Conservation (phyloP, 1,139 yeast genomes). For the Pneumocystis sp. region DNA sequence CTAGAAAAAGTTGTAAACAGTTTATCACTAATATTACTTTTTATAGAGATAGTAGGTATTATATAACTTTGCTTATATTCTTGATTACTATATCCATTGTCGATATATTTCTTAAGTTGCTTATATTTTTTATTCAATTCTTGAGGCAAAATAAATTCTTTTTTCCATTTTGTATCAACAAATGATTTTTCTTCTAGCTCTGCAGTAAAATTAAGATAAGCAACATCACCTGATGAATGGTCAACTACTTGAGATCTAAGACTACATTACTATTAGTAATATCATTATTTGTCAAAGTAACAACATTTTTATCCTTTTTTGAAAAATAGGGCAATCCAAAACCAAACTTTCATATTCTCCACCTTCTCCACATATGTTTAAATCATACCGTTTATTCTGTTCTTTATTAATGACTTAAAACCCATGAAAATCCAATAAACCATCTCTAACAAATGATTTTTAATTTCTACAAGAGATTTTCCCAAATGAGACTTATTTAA, state of each 20-base stretch:
- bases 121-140: neutral
- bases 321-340: conserved; percentile 74
- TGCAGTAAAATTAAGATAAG: conserved; percentile 38
- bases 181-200: conserved; percentile 27
- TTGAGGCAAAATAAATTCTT: conserved; percentile 11
- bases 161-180: conserved; percentile 15
- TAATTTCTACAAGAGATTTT: conserved; percentile 44
- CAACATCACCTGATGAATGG: conserved; percentile 47
- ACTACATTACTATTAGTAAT: neutral
- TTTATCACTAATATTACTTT: neutral
- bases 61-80: neutral
- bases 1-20: neutral
- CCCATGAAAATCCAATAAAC: neutral
- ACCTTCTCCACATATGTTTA: conserved; percentile 95
- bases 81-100: neutral
- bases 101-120: neutral
- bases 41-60: neutral
- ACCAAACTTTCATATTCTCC: conserved; percentile 94
- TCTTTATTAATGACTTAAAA: neutral
- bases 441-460: conserved; percentile 42
- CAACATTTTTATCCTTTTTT: conserved; percentile 36
- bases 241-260: conserved; percentile 29
- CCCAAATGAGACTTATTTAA: conserved; percentile 53
- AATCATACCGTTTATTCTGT: conserved; percentile 47
- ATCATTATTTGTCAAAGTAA: neutral